Evolutionary conservation across 306 rosid species (phyloP), one percentile per base, ranked within the genome.

Genomic region (Biancaea sappan): DNA sequence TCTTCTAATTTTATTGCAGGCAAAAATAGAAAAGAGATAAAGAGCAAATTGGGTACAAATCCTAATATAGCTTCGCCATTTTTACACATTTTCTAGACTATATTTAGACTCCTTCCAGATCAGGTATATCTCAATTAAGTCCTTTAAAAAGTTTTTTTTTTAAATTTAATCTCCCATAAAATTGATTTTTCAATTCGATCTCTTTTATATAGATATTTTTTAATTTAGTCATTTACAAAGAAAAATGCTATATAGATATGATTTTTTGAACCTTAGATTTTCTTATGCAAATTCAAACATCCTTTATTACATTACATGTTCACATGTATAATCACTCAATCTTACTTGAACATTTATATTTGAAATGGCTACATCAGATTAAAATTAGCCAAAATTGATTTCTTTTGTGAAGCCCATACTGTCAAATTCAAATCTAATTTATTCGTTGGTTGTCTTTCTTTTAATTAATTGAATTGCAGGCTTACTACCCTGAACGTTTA

Each of bases 401-500:
- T 47, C 52, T 15, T 47, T 44, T 19, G 25, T 48, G 54, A 48
- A 48, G 11, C 25, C 54, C 21, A 21, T 18, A n/a, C n/a, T n/a
- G n/a, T n/a, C n/a, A n/a, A n/a, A n/a, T n/a, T 21, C 57, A 51
- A 51, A 51, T 19, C 16, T 4, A 61, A 18, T 35, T 4, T n/a
- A n/a, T n/a, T 61, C 67, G 35, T 61, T 35, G 0, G 3, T 31
- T 5, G 11, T 31, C 28, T 18, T 51, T 8, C 50, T 69, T 41
- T 77, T 74, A 69, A 34, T 77, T 74, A 69, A 34, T 63, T 64
- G 62, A 62, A 47, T 53, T 86, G 71, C 85, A 94, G 98, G 81
- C 87, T 66, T 94, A 94, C 80, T 94, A 94, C 87, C 98, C 98
- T 6, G 98, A 94, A 76, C 96, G 98, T 48, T 80, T 94, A 58